Percentiles rank a stretch among this genome's conserved stretches.
These are phyloP conservation scores for Botryococcus braunii DNA, from an alignment of 163 green algal species.

Conservation along the genomic window DNA sequence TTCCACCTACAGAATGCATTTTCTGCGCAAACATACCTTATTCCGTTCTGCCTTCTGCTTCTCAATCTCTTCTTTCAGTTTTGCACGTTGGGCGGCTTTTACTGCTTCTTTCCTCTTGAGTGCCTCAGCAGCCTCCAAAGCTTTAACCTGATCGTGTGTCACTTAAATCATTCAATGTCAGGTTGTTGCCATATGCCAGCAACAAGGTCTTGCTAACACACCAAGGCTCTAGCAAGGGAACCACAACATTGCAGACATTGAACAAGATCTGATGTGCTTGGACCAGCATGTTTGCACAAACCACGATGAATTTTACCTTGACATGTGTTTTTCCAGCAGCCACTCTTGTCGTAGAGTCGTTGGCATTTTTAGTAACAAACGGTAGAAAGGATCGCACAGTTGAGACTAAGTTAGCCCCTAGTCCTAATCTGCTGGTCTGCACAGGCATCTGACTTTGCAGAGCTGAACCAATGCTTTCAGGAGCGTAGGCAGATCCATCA, in stretches of 20 bases:
- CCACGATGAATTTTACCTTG: constrained; percentile 14
- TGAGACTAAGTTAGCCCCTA: constrained; percentile 38
- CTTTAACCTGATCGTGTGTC: constrained; percentile 23
- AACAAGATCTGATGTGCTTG: no score
- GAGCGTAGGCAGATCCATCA: no score
- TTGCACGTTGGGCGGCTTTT: constrained; percentile 21
- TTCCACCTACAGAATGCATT: no score
- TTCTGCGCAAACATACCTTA: no score
- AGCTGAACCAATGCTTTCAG: no score
- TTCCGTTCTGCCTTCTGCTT: constrained; percentile 19
- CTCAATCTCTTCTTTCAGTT: constrained; percentile 25
- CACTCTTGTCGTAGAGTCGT: neutral
- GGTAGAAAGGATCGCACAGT: constrained; percentile 43
- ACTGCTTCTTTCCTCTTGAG: constrained; percentile 26
- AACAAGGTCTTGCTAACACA: no score
- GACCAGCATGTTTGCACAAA: no score
- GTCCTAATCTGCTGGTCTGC: neutral
- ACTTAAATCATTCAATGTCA: no score
- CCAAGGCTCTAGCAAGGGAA: no score
- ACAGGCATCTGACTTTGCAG: neutral
- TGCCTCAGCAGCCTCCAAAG: constrained; percentile 31
- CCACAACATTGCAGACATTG: no score
- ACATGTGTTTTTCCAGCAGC: constrained; percentile 21
- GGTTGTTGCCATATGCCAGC: no score
- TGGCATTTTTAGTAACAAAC: constrained; percentile 10